phyloP scores from a whole-genome alignment of 1,284 basidiomycete species.

The Melampsora americana region DNA sequence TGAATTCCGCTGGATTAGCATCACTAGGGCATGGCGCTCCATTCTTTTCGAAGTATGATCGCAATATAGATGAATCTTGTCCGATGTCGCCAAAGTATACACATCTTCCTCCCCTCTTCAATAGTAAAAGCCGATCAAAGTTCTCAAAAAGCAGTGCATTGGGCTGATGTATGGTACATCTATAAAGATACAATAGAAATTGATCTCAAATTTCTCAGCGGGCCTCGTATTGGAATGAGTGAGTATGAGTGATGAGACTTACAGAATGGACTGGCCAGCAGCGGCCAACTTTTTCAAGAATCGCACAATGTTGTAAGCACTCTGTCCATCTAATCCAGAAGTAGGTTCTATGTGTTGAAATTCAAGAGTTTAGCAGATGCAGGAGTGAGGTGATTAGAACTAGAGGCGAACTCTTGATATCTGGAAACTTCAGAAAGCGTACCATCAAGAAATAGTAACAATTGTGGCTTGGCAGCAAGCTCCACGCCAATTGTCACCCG shows the following conservation, averaged over 20 bases:
- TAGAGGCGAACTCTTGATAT: not conserved
- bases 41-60: conserved; percentile 60
- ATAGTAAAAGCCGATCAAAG: conserved; percentile 63
- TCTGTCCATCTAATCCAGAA: conserved; percentile 81
- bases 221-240: conserved; percentile 57
- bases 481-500: conserved; percentile 64
- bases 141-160: conserved; percentile 63
- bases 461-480: conserved; percentile 58
- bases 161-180: conserved; percentile 67
- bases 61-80: conserved; percentile 58
- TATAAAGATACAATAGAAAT: conserved; percentile 47
- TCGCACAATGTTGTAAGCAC: conserved; percentile 77
- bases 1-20: conserved; percentile 56
- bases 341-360: conserved; percentile 57
- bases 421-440: conserved; percentile 45
- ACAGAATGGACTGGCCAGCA: conserved; percentile 67
- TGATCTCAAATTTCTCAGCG: conserved; percentile 55
- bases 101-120: conserved; percentile 58
- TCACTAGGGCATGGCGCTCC: conserved; percentile 59
- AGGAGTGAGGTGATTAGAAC: conserved; percentile 53
- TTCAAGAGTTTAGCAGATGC: conserved; percentile 47
- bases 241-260: conserved; percentile 57
- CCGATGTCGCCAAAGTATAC: conserved; percentile 63
- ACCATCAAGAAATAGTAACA: conserved; percentile 55
- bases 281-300: conserved; percentile 77